Percentiles rank a stretch among this genome's conserved stretches.
Evolutionary conservation across 306 rosid species (phyloP).

Genomic region (Citrullus amarus): DNA sequence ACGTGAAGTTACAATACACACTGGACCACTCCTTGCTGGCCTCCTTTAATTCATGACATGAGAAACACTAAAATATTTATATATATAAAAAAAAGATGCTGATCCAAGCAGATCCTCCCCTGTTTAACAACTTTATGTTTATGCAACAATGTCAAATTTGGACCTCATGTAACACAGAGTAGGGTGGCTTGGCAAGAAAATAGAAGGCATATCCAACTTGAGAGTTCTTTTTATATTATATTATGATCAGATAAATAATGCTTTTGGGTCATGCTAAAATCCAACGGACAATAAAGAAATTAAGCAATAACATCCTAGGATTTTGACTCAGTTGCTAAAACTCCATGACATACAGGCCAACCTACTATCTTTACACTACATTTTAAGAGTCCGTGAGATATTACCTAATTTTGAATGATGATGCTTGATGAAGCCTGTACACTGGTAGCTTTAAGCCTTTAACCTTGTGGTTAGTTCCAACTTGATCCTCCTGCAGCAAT

Average conservation of each 20-base stretch:
- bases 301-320: background rate
- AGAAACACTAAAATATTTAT: background rate
- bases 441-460: background rate
- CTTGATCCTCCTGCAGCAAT: background rate
- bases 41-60: background rate
- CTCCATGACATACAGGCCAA: background rate
- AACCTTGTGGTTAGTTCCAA: background rate
- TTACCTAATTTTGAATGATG: constrained; percentile 1
- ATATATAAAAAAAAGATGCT: background rate
- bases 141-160: background rate
- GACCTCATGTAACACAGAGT: background rate
- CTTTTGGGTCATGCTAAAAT: background rate
- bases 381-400: background rate
- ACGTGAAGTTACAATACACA: background rate
- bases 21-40: constrained; percentile 7
- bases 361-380: background rate
- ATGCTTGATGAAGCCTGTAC: background rate
- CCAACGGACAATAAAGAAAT: background rate
- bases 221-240: no score
- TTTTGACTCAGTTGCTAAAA: background rate
- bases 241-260: background rate
- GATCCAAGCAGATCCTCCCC: background rate
- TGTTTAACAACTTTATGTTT: background rate
- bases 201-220: background rate
- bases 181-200: background rate